Evolutionary conservation across 768 basidiomycete species (phyloP), one percentile per base, ranked within the genome.

Genomic region (Pulveroboletus sp.): DNA sequence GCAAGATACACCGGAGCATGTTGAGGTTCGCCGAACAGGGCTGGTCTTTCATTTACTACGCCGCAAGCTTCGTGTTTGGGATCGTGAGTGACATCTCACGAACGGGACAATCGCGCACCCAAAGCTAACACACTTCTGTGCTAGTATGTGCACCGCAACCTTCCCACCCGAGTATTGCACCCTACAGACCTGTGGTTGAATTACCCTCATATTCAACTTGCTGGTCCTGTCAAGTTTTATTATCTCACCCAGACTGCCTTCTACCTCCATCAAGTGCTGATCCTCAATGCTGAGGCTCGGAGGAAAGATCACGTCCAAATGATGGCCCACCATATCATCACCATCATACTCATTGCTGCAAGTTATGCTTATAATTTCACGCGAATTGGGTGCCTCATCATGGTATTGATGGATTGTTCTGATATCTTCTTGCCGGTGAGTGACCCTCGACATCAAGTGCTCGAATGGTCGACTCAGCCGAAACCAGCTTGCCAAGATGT

Each of bases 281-380:
- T 95, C 50, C 78, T 99, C 67, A 91, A 97, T 68, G 85, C 93
- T 23, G 96, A 99, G 68, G 92, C 85, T 32, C 80, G 83, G 47
- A 77, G 96, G 49, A 93, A 91, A 65, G 96, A 99, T 68, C 92
- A 97, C 68, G 73, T 75, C 59, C 95, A 97, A 70, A 97, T 97
- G 95, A 88, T 97, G 80, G 73, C 84, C 22, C 96, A 99, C 72
- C 96, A 99, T 65, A 64, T 95, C 58, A 86, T 98, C 57, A 95
- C 93, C 12, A 78, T 93, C 52, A 63, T 76, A 42, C 80, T 99
- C 53, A 82, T 97, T 71, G 68, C 75, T 29, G 61, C 74, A 34
- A 93, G 89, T 67, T 98, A 96, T 70, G 76, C 77, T 52, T 81
- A 76, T 64, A 86, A 93, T 69, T 86, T 84, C 64, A 95, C 91